These are phyloP conservation scores for Kalmanozyma brasiliensis DNA, from an alignment of 1,284 basidiomycete species.

Conservation along the genomic window DNA sequence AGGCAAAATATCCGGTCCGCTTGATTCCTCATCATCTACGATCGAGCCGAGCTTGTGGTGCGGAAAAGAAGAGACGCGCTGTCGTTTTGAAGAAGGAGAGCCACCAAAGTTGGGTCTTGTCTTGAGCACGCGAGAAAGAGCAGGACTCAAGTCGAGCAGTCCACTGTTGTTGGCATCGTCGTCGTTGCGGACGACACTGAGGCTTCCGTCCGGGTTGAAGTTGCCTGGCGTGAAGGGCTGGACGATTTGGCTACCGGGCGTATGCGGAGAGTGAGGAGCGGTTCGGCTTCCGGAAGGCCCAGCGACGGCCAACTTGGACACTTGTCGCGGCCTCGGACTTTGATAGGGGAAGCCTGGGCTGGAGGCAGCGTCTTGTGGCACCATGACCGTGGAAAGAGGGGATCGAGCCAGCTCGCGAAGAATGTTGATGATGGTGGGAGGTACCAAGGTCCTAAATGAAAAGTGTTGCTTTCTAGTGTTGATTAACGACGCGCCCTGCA, in stretches of 20 bases:
- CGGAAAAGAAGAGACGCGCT: constrained; percentile 8
- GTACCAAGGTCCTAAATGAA: no score
- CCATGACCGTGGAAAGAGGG: constrained; percentile 12
- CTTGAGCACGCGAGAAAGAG: constrained; percentile 30
- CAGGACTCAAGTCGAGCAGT: constrained; percentile 60
- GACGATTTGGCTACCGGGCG: constrained; percentile 18
- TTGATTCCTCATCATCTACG: constrained; percentile 2
- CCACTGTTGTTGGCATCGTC: constrained; percentile 65
- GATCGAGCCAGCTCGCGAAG: no score
- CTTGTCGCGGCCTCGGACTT: constrained; percentile 35
- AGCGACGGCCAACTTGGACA: constrained; percentile 33
- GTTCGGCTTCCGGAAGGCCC: constrained; percentile 26
- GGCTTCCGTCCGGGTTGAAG: constrained; percentile 60
- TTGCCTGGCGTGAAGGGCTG: constrained; percentile 1
- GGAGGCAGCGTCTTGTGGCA: constrained; percentile 21
- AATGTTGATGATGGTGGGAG: no score
- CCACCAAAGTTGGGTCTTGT: constrained; percentile 21
- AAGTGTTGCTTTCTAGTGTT: constrained; percentile 5
- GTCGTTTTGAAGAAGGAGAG: constrained; percentile 24
- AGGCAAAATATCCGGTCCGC: constrained; percentile 3
- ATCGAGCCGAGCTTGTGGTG: constrained; percentile 4
- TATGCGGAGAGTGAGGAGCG: constrained; percentile 39
- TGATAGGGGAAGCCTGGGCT: constrained; percentile 27
- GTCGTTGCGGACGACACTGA: constrained; percentile 62
- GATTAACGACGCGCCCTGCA: constrained; percentile 9